Base-by-base conservation (phyloP, 1,284 basidiomycete species). In the Ustilago nuda region DNA sequence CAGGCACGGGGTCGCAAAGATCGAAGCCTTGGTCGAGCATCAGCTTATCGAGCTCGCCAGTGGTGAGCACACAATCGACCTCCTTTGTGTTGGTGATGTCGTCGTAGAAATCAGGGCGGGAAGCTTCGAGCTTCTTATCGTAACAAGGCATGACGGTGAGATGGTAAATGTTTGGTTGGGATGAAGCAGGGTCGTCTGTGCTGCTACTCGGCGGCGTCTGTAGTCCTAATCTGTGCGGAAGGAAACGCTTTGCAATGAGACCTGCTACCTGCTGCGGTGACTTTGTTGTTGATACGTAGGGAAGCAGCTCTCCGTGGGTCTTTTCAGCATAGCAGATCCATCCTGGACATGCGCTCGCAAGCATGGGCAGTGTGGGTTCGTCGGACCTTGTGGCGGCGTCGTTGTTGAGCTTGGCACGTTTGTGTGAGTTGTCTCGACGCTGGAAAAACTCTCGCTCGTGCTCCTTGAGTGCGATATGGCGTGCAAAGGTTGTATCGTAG, bases 241-340 rank as follows among this genome's bases (percentile, higher is more conserved):
- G 85, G 94, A 89, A 91, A 91, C 94, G 88, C 88, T 99, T 99
- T 63, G 95, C 94, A 50, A 99, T 87, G 3, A 92, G 92, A 6
- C 97, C 97, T 90, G 96, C 94, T 57, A 97, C 89, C 80, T 95
- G 95, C 86, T 98, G 95, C 9, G 94, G 92, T 81, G 94, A 96
- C 87, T 97, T 94, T 46, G 93, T 94, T 32, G 88, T 88, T 52
- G 92, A 91, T 66, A 99, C 92, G 81, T 95, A 94, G 1, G 94
- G 94, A 11, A 99, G 86, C 88, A 99, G 92, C 85, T 97, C 95
- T 45, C 68, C 77, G 56, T 98, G 96, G 0, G 96, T 92, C 89
- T 99, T 99, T 87, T 99, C 97, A 17, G 95, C 96, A 84, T 98
- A 99, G 86, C 96, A 99, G 63, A 99, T 92, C 97, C 97, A 99